These are phyloP conservation scores for Herpotrichia juniperi DNA, from an alignment of 2,329 filamentous ascomycete species.

Conservation along the genomic window DNA sequence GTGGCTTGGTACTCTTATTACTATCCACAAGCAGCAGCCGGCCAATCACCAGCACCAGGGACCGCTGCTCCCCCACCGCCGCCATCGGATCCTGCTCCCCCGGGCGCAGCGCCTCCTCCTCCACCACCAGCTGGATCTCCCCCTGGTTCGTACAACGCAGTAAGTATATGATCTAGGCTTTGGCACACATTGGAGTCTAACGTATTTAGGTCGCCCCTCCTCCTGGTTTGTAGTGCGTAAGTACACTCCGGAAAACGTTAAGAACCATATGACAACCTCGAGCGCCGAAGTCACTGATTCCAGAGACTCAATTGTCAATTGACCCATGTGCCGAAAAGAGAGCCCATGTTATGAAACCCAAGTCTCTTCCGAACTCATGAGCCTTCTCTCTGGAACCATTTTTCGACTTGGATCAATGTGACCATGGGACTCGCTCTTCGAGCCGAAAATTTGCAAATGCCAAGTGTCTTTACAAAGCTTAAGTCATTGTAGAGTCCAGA, in stretches of 20 bases:
- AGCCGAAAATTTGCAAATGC: too few relatives aligned
- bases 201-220: slow-evolving; percentile 34
- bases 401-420: too few relatives aligned
- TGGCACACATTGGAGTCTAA: background rate
- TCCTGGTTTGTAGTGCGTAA: slow-evolving; percentile 35
- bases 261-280: background rate
- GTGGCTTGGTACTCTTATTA: slow-evolving; percentile 39
- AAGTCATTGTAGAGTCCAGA: too few relatives aligned
- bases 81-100: slow-evolving; percentile 37
- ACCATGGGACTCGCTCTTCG: too few relatives aligned
- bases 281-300: background rate
- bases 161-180: slow-evolving; percentile 19
- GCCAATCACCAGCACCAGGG: slow-evolving; percentile 34
- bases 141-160: slow-evolving; percentile 40
- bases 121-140: slow-evolving; percentile 43
- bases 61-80: slow-evolving; percentile 34
- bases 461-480: too few relatives aligned
- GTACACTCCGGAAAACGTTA: background rate
- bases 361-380: too few relatives aligned
- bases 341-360: too few relatives aligned
- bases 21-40: slow-evolving; percentile 26
- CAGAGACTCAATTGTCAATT: background rate
- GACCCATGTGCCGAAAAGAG: too few relatives aligned
- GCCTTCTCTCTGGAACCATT: too few relatives aligned
- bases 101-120: slow-evolving; percentile 35